Percentiles rank a stretch among this genome's conserved stretches.
Evolutionary conservation across 768 basidiomycete species (phyloP).

Genomic region (Tubosaeta sp.): DNA sequence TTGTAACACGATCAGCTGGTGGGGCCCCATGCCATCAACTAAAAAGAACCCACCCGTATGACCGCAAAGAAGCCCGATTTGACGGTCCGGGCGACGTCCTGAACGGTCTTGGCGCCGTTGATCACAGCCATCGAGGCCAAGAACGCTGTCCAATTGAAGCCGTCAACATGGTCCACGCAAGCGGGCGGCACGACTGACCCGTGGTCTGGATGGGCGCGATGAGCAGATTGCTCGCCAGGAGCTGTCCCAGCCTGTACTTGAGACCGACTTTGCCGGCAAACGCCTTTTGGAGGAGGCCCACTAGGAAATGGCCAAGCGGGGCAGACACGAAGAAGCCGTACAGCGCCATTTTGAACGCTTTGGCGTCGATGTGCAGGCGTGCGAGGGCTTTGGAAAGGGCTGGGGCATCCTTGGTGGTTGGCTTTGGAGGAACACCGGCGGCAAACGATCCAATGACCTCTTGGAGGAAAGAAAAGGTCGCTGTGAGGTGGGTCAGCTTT

Average conservation of each 20-base stretch:
- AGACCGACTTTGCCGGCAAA: conserved; percentile 72
- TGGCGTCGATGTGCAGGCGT: conserved; percentile 55
- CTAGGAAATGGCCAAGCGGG: conserved; percentile 72
- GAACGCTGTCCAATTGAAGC: conserved; percentile 43
- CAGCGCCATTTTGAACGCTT: conserved; percentile 78
- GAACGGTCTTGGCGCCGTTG: conserved; percentile 65
- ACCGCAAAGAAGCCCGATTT: conserved; percentile 71
- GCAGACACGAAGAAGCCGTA: conserved; percentile 85
- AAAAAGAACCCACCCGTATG: conserved; percentile 50
- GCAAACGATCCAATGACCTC: conserved; percentile 76
- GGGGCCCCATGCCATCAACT: too few relatives aligned
- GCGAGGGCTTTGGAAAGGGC: conserved; percentile 49
- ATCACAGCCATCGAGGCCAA: conserved; percentile 81
- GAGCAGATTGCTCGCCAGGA: conserved; percentile 72
- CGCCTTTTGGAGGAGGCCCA: conserved; percentile 65
- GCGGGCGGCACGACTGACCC: conserved; percentile 40
- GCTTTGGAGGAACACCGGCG: conserved; percentile 54
- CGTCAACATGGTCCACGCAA: not conserved
- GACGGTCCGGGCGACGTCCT: conserved; percentile 63
- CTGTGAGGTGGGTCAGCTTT: conserved; percentile 25
- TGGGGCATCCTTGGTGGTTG: conserved; percentile 51
- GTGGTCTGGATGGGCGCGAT: conserved; percentile 71
- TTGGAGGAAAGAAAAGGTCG: conserved; percentile 61
- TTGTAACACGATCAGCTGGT: too few relatives aligned
- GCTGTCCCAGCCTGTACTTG: conserved; percentile 61